Base-by-base conservation (phyloP, 192 early-diverging fungal genomes). In the Entomortierella lignicola region DNA sequence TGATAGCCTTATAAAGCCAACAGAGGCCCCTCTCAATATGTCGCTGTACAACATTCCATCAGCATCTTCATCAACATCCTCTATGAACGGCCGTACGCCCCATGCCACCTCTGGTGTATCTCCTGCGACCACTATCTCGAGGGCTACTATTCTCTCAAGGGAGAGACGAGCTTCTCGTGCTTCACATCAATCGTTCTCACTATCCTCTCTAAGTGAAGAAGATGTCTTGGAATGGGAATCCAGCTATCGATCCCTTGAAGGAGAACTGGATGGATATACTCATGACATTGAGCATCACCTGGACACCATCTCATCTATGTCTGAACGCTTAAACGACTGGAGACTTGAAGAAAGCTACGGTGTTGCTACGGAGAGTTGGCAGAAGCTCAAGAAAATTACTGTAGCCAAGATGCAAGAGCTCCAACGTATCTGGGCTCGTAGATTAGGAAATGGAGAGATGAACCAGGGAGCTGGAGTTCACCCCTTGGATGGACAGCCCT, bases 331-430 rank as follows among this genome's bases (percentile, higher is more conserved):
- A 42, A 64, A 85, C 13, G 85, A 86, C 62, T 77, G 71, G 74
- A 63, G 86, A 61, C 65, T 87, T 50, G 71, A 72, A 1, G 77
- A 85, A 31, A 83, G 71, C 55, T 63, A 80, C 34, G 71, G 82
- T 30, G 56, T 81, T 11, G 58, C 86, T 0, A 75, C 67, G 10
- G 80, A 87, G 57, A 72, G 82, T 47, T 89, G 88, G 88, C 51
- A 61, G n/a, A 67, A 83, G 25, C 63, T 88, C 13, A 82, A 85
- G 66, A 63, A 51, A 30, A 47, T 68, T n/a, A 84, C 85, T 11
- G 42, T 71, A 2, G 77, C 82, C 42, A 86, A 84, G 63, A 84
- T 73, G 66, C 58, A 81, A 21, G 81, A 83, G 32, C 60, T 89
- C 21, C 63, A 79, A 8, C 72, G 73, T 47, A 27, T 68, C 27